Evolutionary conservation across 805 yeast genomes (phyloP), one percentile per base, ranked within the genome.

Genomic region (Candida mattraensis): DNA sequence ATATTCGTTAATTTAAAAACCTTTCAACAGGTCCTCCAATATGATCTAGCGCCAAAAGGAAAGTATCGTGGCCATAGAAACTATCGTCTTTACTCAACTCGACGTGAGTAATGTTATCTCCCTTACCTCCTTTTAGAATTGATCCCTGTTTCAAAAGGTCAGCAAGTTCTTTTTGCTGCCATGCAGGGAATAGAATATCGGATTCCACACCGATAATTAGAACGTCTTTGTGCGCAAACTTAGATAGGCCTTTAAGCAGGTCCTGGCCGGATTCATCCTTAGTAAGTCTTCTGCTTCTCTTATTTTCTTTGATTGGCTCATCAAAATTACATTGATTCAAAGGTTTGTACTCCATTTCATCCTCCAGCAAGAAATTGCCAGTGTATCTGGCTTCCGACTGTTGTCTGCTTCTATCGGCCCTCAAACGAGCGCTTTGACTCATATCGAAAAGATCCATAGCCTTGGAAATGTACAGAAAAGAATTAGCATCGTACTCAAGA

Each of bases 401-500:
- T 11, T 32, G 17, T 45, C 83, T 63, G 21, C 68, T 64, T 3
- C 46, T 43, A 1, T 21, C 21, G 1, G 86, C 83, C 34, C 63
- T 61, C 1, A 49, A 27, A 44, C 78, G 60, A 51, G 74, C 76
- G 5, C 52, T 48, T 2, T 37, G 33, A 5, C 95, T 83, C 50
- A 89, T 63, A 56, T 89, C 96, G 61, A 89, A 89, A 54, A 89
- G 64, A 58, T 89, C 97, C 97, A 89, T 89, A 1, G 96, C 96
- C 60, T 89, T 89, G 42, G 89, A 83, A 9, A 89, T 77, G 58
- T 89, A 88, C 32, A 88, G 68, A 49, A 89, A 72, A 5, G 96
- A 87, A 58, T 88, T 88, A 22, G 97, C 84, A 59, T 88, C 97
- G 60, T 84, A 88, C 55, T 88, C 94, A 41, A 86, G 59, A 45